Evolutionary conservation across 345 rosid species (phyloP).

Genomic region (Populus deltoides): DNA sequence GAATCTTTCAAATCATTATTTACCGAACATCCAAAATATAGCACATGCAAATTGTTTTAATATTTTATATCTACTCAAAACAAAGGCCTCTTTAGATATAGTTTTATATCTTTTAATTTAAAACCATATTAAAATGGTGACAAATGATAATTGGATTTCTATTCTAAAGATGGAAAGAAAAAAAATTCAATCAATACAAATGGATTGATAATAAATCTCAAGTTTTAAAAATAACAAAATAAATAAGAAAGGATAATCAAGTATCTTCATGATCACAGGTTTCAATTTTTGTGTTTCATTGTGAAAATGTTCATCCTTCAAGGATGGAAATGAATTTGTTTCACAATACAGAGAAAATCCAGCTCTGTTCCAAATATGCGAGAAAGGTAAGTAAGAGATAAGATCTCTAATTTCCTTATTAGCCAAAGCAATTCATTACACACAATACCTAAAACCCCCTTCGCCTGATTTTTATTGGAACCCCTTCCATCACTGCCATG

Average conservation of each 20-base stretch:
- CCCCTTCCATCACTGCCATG: background rate
- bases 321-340: background rate
- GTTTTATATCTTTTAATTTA: too few species aligned
- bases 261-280: background rate
- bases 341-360: background rate
- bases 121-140: too few species aligned
- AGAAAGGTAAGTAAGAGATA: background rate
- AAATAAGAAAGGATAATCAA: background rate
- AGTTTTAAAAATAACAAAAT: background rate
- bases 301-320: background rate
- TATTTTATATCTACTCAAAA: too few species aligned
- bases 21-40: too few species aligned
- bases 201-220: background rate
- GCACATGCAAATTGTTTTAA: too few species aligned
- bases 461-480: background rate
- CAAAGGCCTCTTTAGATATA: too few species aligned
- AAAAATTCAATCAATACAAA: background rate
- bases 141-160: background rate
- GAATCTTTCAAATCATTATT: too few species aligned
- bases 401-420: background rate
- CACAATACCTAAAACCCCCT: background rate
- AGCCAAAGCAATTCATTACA: background rate
- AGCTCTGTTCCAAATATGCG: too few species aligned
- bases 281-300: background rate
- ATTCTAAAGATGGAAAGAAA: background rate